Conservation (phyloP, 2,329 filamentous ascomycete species). For the Penicillium frequentans region DNA sequence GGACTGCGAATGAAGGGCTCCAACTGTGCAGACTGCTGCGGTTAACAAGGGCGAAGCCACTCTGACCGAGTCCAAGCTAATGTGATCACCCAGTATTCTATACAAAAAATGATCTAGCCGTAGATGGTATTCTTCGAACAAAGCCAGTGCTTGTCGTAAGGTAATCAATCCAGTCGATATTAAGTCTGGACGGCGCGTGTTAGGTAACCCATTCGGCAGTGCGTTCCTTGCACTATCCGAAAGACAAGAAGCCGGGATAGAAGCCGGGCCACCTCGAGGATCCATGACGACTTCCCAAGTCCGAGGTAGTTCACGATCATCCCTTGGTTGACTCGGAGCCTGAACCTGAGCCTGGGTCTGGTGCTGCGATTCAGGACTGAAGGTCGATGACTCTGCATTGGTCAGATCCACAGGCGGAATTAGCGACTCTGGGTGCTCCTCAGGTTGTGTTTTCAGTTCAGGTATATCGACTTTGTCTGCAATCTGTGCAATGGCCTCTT, state of each 20-base stretch:
- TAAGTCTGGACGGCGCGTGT: conserved; percentile 35
- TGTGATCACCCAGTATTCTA: conserved; percentile 17
- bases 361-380: conserved; percentile 1
- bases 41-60: conserved; percentile 45
- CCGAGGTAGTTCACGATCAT: conserved; percentile 22
- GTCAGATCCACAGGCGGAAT: background rate
- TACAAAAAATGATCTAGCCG: conserved; percentile 48
- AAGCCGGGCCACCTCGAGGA: conserved; percentile 35
- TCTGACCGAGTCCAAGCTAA: conserved; percentile 40
- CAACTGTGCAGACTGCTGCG: conserved; percentile 47
- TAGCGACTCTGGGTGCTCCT: background rate
- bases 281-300: conserved; percentile 43
- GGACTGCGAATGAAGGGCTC: conserved; percentile 37
- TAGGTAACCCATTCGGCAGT: conserved; percentile 3
- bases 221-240: conserved; percentile 14
- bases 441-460: conserved; percentile 9
- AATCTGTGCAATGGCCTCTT: conserved; percentile 34
- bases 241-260: conserved; percentile 25
- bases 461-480: conserved; percentile 19
- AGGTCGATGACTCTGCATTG: background rate
- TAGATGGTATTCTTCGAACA: conserved; percentile 44
- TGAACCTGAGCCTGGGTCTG: background rate
- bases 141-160: conserved; percentile 42
- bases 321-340: background rate
- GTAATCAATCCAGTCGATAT: conserved; percentile 47